Percentiles rank a stretch among this genome's conserved stretches.
These are phyloP conservation scores for Suillus bovinus DNA, from an alignment of 768 basidiomycete genomes.

Conservation along the genomic window DNA sequence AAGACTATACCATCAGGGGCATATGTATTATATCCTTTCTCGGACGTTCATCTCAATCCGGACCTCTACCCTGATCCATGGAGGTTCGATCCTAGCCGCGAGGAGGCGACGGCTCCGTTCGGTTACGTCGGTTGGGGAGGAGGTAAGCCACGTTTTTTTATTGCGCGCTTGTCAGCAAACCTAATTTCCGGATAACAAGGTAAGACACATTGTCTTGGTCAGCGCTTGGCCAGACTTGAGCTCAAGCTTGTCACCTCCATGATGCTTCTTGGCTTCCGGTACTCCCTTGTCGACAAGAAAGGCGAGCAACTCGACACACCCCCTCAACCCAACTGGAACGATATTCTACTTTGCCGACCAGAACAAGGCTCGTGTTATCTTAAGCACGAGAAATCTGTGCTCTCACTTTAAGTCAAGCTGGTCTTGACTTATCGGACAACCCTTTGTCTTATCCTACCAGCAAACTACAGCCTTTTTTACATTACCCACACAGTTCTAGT, in stretches of 20 bases:
- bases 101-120: slow-evolving; percentile 52
- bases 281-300: slow-evolving; percentile 52
- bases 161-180: slow-evolving; percentile 17
- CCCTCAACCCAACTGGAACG: slow-evolving; percentile 79
- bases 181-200: slow-evolving; percentile 42
- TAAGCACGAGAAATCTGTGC: slow-evolving; percentile 37
- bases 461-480: slow-evolving; percentile 13
- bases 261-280: slow-evolving; percentile 64
- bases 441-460: not conserved
- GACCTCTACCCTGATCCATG: slow-evolving; percentile 75
- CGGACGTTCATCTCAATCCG: slow-evolving; percentile 74
- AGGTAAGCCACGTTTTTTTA: slow-evolving; percentile 48
- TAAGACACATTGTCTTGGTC: slow-evolving; percentile 69
- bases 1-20: slow-evolving; percentile 72
- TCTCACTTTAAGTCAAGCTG: slow-evolving; percentile 24
- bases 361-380: slow-evolving; percentile 54
- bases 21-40: slow-evolving; percentile 79
- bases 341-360: slow-evolving; percentile 67
- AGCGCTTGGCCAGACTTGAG: slow-evolving; percentile 72
- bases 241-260: slow-evolving; percentile 71
- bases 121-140: slow-evolving; percentile 79
- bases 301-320: slow-evolving; percentile 46
- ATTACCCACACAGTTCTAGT: not conserved
- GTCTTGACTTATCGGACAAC: slow-evolving; percentile 24
- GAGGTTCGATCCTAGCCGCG: slow-evolving; percentile 67